Conservation (phyloP, 495 filamentous ascomycete genomes). For the Xylaria sp. region DNA sequence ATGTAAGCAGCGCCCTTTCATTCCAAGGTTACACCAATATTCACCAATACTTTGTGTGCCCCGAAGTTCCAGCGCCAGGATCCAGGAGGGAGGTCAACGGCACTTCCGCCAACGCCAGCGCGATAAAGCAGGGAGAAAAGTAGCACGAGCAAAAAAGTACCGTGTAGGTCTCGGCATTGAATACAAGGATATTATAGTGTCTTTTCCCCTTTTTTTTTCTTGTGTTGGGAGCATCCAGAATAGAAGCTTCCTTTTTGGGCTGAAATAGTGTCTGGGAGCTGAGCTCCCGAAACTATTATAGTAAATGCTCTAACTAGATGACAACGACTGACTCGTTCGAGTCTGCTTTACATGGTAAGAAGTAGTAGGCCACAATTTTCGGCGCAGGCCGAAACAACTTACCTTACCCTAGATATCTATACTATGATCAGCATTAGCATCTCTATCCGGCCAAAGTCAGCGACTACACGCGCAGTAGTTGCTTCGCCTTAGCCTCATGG, state of each 20-base stretch:
- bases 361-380: background rate
- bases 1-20: background rate
- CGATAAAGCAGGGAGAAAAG: background rate
- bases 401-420: constrained; percentile 7
- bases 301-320: background rate
- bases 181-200: background rate
- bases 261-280: too few relatives aligned
- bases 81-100: background rate
- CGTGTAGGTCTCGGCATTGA: background rate
- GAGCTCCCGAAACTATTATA: too few relatives aligned
- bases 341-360: background rate
- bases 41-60: background rate
- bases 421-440: background rate
- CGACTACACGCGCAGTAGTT: background rate
- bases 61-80: background rate
- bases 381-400: constrained; percentile 13
- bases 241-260: too few relatives aligned
- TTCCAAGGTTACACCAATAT: background rate
- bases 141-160: background rate
- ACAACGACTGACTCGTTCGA: background rate
- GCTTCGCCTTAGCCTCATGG: background rate
- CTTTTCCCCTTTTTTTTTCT: too few relatives aligned
- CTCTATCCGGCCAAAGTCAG: background rate
- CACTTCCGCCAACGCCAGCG: background rate
- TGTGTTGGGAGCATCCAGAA: too few relatives aligned